Evolutionary conservation across 306 rosid genomes (phyloP), one percentile per base, ranked within the genome.

Genomic region (Quillaja saponaria): DNA sequence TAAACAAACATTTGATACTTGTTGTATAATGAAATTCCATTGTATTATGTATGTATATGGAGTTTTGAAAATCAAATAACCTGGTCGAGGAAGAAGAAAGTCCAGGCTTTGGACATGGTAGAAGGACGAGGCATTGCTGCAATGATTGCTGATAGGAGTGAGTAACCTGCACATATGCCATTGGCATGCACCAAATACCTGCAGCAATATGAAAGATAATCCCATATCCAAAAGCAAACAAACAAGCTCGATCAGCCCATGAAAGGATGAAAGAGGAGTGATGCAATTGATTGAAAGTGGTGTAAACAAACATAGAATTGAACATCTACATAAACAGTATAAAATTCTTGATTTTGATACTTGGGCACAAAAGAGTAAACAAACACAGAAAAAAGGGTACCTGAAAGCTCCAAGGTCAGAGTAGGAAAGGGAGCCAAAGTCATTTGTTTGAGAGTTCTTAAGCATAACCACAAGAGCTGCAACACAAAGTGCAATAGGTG

Each of bases 151-250:
- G 96, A 86, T 10, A 91, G 85, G 40, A 91, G 82, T 7, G 96
- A 88, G 69, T 88, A 91, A 9, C 96, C 98, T 1, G 96, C 98
- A 11, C 98, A 91, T 3, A 91, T 78, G 7, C 96, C 96, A 61
- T 91, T 91, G 3, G 86, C 95, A 74, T 88, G 81, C 71, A 91
- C 96, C 88, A 91, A 69, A 77, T 82, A 86, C 95, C 98, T 91
- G 55, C 75, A 69, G n/a, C 1, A 34, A 0, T 11, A 21, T 15
- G 15, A 13, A 13, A 18, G 6, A 44, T 34, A 34, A 62, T 6
- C 14, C 19, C 40, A 64, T 1, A 4, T 11, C 13, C 13, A 20
- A 18, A 37, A 48, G 19, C 19, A 64, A 3, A 13, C 18, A 35
- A 0, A 15, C 14, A n/a, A 12, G 6, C n/a, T n/a, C n/a, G n/a